Base-by-base conservation (phyloP, 1,139 yeast genomes). In the Saccharomycopsis crataegensis region DNA sequence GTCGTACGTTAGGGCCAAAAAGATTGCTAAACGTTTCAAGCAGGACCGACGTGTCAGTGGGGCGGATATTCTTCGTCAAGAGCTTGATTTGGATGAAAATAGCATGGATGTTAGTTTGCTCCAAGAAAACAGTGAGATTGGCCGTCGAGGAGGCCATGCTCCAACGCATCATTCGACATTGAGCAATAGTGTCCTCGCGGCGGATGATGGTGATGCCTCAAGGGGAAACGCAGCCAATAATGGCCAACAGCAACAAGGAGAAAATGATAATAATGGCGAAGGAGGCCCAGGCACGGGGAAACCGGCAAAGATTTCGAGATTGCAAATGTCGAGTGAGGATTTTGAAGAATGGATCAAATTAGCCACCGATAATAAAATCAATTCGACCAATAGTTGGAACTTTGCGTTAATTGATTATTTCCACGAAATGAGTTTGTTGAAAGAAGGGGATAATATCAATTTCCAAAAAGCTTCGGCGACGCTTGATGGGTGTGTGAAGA, bases 281-380 rank as follows among this genome's bases (percentile, higher is more conserved):
- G 16, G 11, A 41, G 14, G 14, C 11, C 3, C 12, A 12, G 31
- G 28, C 37, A 48, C 31, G 12, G 49, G 33, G 28, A 31, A 36
- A n/a, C 43, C 43, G 1, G n/a, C 49, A 14, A 54, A 51, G 43
- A 54, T 54, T 8, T 54, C 57, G 12, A 47, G 43, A 42, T 34
- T 36, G 11, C 57, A 56, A 40, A 56, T 56, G 58, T 56, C 58
- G 67, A 72, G 78, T 62, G 86, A 83, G 8, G 89, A 89, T 62
- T 89, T 88, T 67, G 96, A 90, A 64, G 93, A 87, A 68, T 86
- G 95, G 90, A 86, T 89, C 75, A 86, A 82, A 65, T 75, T 86
- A 69, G 89, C 94, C n/a, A 86, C 95, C 1, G 95, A 87, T 65
- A 90, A 89, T 67, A 85, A 84, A 65, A 82, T 84, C 65, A 83